These are phyloP conservation scores for Boechera stricta DNA, from an alignment of 345 rosid genomes.

Conservation along the genomic window DNA sequence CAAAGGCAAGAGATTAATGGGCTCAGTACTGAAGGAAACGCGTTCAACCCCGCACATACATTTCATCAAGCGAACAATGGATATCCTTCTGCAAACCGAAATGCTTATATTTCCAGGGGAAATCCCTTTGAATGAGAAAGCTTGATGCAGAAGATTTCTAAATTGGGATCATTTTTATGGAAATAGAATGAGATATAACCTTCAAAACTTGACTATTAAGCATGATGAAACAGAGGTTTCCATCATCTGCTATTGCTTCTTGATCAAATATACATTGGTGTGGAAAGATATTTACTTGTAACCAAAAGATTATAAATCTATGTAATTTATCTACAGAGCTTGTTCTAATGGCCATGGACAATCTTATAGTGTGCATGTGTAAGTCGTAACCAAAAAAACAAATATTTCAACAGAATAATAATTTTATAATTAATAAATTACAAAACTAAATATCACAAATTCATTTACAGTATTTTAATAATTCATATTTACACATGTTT, in stretches of 20 bases:
- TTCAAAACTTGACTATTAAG: slow-evolving; percentile 7
- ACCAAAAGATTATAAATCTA: not conserved
- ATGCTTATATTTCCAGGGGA: slow-evolving; percentile 54
- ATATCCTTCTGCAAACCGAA: slow-evolving; percentile 45
- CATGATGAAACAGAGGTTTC: slow-evolving; percentile 17
- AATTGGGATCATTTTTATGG: not conserved
- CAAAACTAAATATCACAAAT: not conserved
- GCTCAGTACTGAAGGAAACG: slow-evolving; percentile 34
- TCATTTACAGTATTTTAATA: not conserved
- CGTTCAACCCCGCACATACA: slow-evolving; percentile 36
- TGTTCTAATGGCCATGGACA: slow-evolving; percentile 1
- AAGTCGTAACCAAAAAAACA: not conserved
- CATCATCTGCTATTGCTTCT: slow-evolving; percentile 2
- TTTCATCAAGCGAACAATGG: slow-evolving; percentile 46
- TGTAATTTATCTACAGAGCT: slow-evolving; percentile 5
- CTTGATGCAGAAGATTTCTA: slow-evolving; percentile 8
- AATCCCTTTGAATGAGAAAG: slow-evolving; percentile 63
- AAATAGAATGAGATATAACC: slow-evolving; percentile 1
- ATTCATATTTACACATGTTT: not conserved
- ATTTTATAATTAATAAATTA: not conserved
- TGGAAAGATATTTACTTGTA: not conserved
- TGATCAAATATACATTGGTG: slow-evolving; percentile 23
- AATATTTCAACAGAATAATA: not conserved
- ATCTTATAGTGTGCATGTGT: not conserved
- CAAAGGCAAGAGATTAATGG: slow-evolving; percentile 50